Percentiles rank a stretch among this genome's conserved stretches.
Evolutionary conservation across 1,139 yeast genomes (phyloP).

Genomic region (Maudiozyma humilis): DNA sequence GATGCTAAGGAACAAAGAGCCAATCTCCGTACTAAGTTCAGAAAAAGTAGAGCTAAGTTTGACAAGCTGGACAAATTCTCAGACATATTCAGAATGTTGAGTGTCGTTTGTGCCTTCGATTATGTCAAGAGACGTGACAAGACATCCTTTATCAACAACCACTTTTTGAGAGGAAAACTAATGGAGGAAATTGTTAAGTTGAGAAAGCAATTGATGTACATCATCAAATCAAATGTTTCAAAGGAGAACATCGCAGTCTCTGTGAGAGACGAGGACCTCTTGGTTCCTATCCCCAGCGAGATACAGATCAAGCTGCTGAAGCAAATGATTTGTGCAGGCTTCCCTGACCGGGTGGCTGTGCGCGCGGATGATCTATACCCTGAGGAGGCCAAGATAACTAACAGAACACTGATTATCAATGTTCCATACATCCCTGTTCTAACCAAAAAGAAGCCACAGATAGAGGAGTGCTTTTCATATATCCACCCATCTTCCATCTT

Average conservation of each 20-base stretch:
- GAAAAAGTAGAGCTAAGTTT: conserved; percentile 52
- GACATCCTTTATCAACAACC: conserved; percentile 42
- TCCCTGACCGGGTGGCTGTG: conserved; percentile 81
- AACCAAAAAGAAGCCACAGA: conserved; percentile 39
- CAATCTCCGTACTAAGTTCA: conserved; percentile 42
- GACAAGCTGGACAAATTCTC: conserved; percentile 59
- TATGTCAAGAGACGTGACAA: conserved; percentile 49
- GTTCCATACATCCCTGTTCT: conserved; percentile 71
- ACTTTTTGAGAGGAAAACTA: conserved; percentile 57
- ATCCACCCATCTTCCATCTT: conserved; percentile 73
- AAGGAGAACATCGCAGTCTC: conserved; percentile 51
- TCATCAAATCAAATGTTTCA: conserved; percentile 58
- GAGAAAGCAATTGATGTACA: conserved; percentile 66
- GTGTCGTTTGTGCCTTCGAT: conserved; percentile 86
- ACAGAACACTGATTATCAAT: conserved; percentile 49
- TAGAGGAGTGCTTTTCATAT: conserved; percentile 50
- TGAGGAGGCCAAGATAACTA: conserved; percentile 51
- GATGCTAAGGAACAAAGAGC: conserved; percentile 33
- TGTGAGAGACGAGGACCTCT: conserved; percentile 42
- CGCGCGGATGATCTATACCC: conserved; percentile 63
- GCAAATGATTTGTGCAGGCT: conserved; percentile 90
- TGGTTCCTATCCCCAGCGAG: conserved; percentile 59
- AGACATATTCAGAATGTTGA: conserved; percentile 67
- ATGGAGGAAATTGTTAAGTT: conserved; percentile 83
- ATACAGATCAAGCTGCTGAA: conserved; percentile 70